These are phyloP conservation scores for Boletus subparvulus DNA, from an alignment of 768 basidiomycete species.

Conservation along the genomic window DNA sequence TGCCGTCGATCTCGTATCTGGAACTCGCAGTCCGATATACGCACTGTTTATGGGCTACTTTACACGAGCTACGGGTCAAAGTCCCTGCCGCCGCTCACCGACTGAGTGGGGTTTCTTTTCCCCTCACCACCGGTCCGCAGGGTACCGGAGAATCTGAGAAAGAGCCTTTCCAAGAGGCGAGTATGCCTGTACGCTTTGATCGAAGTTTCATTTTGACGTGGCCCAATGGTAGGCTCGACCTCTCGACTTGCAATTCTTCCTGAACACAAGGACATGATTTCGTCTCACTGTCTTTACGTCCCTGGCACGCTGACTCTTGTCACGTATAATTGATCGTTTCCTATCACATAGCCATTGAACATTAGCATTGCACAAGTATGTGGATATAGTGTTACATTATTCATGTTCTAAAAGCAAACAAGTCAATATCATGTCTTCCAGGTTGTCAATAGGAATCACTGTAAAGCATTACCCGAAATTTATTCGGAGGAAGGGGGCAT, in stretches of 20 bases:
- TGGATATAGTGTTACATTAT: slow-evolving; percentile 27
- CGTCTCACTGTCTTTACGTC: neutral
- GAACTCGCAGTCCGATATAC: slow-evolving; percentile 70
- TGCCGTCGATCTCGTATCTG: slow-evolving; percentile 55
- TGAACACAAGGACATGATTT: slow-evolving; percentile 47
- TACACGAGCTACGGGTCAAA: slow-evolving; percentile 51
- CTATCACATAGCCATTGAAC: slow-evolving; percentile 7
- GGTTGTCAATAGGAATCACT: too few relatives aligned
- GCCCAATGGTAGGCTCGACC: slow-evolving; percentile 38
- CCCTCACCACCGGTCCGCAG: slow-evolving; percentile 33
- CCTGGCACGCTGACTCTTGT: neutral
- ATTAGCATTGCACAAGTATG: slow-evolving; percentile 20
- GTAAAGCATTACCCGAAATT: too few relatives aligned
- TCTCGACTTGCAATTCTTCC: slow-evolving; percentile 55
- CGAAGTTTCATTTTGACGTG: neutral
- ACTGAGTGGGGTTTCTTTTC: slow-evolving; percentile 47
- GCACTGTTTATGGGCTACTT: slow-evolving; percentile 54
- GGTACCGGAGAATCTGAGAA: slow-evolving; percentile 32
- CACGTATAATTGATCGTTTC: slow-evolving; percentile 1
- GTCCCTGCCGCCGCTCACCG: slow-evolving; percentile 37
- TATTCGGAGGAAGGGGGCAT: too few relatives aligned
- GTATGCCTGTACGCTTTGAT: neutral
- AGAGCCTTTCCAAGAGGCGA: slow-evolving; percentile 38
- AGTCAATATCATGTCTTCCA: neutral
- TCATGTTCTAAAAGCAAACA: slow-evolving; percentile 22